Base-by-base conservation (phyloP, 2,329 filamentous ascomycete genomes). In the Aspergillus fumigatus region DNA sequence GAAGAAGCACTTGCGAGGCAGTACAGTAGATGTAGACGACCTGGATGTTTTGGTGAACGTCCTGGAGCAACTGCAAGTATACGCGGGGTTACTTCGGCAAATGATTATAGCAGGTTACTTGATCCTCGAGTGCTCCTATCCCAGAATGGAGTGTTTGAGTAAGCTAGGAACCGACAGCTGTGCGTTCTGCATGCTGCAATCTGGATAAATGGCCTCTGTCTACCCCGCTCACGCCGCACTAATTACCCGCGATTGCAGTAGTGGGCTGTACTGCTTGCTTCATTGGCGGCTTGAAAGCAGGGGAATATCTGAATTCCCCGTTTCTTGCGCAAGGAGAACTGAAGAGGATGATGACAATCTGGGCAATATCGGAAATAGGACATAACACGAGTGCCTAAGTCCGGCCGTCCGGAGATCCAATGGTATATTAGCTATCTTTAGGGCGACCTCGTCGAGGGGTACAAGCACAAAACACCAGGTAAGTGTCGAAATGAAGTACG, bases 401-500 rank as follows among this genome's bases (percentile, higher is more conserved):
- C 32, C 32, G 27, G 10, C 27, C 27, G 11, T 10, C 27, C 14
- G 32, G 32, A 17, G 32, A 38, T 14, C 32, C 5, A 14, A 38
- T 17, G 14, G 6, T 38, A 17, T 38, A 38, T 35, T 5, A 35
- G 7, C 32, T 17, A 17, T 38, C 32, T 38, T 5, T 3, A 17
- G 1, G 11, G 32, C 3, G 5, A 14, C 14, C 17, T 7, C 32
- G 14, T 7, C 11, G 5, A 35, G 32, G 17, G 7, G 32, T 3
- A 38, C 32, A 38, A 17, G 32, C 32, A 17, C 5, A n/a, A 17
- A 1, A 14, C 8, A 17, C 32, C 7, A 38, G 23, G 23, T 23
- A 4, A 45, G 9, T 4, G 19, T 23, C 45, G 58, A 50, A 17
- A 68, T 65, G 62, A 67, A 62, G 25, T 67, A 67, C 45, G 64